Conservation (phyloP, 2,329 filamentous ascomycete species). For the Elsinoe perseae region DNA sequence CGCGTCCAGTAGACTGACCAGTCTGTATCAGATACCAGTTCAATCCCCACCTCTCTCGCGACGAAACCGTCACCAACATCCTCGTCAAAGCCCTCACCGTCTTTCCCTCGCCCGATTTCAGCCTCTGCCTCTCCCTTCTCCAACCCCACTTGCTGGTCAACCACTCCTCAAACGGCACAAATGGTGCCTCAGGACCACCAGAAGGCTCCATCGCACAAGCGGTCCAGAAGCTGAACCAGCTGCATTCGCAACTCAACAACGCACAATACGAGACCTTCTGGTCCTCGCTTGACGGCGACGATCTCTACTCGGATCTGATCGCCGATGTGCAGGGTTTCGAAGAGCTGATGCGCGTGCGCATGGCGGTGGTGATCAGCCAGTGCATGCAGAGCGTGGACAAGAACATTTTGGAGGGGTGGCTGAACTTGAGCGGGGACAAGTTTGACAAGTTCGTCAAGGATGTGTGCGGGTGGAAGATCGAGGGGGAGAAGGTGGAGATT, state of each 20-base stretch:
- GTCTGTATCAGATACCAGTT: constrained; percentile 78
- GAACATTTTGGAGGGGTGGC: constrained; percentile 42
- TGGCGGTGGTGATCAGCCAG: constrained; percentile 79
- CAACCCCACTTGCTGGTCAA: constrained; percentile 67
- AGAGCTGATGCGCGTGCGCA: constrained; percentile 82
- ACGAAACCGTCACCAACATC: constrained; percentile 97
- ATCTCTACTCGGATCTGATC: constrained; percentile 89
- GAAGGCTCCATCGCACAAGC: constrained; percentile 73
- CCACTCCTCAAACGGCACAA: constrained; percentile 37
- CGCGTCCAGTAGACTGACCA: constrained; percentile 1
- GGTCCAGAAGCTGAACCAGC: constrained; percentile 73
- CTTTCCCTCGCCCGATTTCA: constrained; percentile 94
- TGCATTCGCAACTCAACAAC: constrained; percentile 81
- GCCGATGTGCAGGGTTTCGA: constrained; percentile 94
- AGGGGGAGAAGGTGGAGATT: constrained; percentile 59
- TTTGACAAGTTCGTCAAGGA: constrained; percentile 45
- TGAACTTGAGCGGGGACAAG: constrained; percentile 40
- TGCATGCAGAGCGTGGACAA: constrained; percentile 67
- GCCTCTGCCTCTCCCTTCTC: constrained; percentile 86
- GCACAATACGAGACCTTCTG: constrained; percentile 91
- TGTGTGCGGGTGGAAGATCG: constrained; percentile 73
- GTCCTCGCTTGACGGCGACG: constrained; percentile 84
- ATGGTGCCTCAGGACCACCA: constrained; percentile 36
- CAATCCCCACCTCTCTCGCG: constrained; percentile 94
- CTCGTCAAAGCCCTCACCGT: constrained; percentile 96